These are phyloP conservation scores for Cucurbitaria berberidis DNA, from an alignment of 2,329 filamentous ascomycete species.

Conservation along the genomic window DNA sequence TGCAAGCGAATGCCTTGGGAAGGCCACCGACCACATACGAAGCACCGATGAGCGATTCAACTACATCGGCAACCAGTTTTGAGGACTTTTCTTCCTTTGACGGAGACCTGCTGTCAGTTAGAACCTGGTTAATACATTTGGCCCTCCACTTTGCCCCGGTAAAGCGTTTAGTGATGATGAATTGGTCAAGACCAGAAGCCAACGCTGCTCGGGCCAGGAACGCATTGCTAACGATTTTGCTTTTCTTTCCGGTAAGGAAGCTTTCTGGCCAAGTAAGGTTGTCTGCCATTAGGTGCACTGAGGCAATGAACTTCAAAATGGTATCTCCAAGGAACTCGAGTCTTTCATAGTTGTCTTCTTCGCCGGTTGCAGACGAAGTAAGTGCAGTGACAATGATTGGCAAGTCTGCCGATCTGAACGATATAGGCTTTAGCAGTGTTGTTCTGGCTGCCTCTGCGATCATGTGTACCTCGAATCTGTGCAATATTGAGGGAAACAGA, in stretches of 20 bases:
- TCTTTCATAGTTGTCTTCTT: conserved; percentile 75
- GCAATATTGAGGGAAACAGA: conserved; percentile 74
- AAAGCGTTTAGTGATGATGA: conserved; percentile 72
- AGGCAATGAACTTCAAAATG: conserved; percentile 76
- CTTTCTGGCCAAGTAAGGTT: conserved; percentile 76
- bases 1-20: conserved; percentile 66
- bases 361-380: conserved; percentile 66
- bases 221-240: conserved; percentile 74
- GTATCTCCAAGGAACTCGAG: conserved; percentile 88
- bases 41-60: conserved; percentile 84
- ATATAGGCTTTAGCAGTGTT: conserved; percentile 60
- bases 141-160: conserved; percentile 76
- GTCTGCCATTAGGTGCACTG: conserved; percentile 67
- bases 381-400: conserved; percentile 71
- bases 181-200: conserved; percentile 70
- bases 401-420: conserved; percentile 56
- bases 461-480: conserved; percentile 70
- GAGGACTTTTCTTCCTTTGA: conserved; percentile 62
- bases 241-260: conserved; percentile 71
- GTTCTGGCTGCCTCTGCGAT: conserved; percentile 66
- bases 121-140: conserved; percentile 59
- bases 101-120: conserved; percentile 19
- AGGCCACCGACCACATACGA: conserved; percentile 73
- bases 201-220: conserved; percentile 71
- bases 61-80: conserved; percentile 84